Evolutionary conservation across 139 green algal genomes (phyloP).

Genomic region (Chlorella sp.): DNA sequence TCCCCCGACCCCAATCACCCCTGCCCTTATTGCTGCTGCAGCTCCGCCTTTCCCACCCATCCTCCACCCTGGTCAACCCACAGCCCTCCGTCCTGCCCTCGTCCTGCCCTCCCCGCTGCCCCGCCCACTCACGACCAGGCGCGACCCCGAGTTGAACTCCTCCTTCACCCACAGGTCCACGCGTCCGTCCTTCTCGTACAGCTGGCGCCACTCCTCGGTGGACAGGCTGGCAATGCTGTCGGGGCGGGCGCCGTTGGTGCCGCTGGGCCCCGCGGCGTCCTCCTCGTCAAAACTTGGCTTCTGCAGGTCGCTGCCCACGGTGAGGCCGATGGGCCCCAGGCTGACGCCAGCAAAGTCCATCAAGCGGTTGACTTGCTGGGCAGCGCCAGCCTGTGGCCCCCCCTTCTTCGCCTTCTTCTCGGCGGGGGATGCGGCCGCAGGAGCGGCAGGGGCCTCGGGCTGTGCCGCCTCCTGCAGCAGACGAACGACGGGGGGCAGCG

Average conservation of each 20-base stretch:
- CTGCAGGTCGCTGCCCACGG: slow-evolving; percentile 45
- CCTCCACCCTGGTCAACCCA: not conserved
- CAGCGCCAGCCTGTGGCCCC: not conserved
- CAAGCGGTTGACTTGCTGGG: slow-evolving; percentile 38
- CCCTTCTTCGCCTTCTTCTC: slow-evolving; percentile 14
- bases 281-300: slow-evolving; percentile 12
- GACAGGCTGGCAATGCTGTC: slow-evolving; percentile 75
- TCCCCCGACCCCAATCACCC: too few species aligned
- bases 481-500: not conserved
- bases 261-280: not conserved
- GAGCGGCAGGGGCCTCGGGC: not conserved
- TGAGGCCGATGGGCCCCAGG: slow-evolving; percentile 77
- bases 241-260: not conserved
- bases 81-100: not conserved
- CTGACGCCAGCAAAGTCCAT: slow-evolving; percentile 51
- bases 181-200: slow-evolving; percentile 82
- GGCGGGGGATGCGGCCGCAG: not conserved
- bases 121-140: slow-evolving; percentile 74
- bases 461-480: not conserved
- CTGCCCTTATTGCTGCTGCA: not conserved
- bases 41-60: not conserved
- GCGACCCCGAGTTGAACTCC: slow-evolving; percentile 93
- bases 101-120: too few species aligned
- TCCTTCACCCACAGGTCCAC: slow-evolving; percentile 94
- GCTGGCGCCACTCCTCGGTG: slow-evolving; percentile 81